A percentile compares a stretch with the other conserved stretches of the same genome.
phyloP scores from a whole-genome alignment of 108 stramenopile genomes.

The Nannochloropsis oceanica region DNA sequence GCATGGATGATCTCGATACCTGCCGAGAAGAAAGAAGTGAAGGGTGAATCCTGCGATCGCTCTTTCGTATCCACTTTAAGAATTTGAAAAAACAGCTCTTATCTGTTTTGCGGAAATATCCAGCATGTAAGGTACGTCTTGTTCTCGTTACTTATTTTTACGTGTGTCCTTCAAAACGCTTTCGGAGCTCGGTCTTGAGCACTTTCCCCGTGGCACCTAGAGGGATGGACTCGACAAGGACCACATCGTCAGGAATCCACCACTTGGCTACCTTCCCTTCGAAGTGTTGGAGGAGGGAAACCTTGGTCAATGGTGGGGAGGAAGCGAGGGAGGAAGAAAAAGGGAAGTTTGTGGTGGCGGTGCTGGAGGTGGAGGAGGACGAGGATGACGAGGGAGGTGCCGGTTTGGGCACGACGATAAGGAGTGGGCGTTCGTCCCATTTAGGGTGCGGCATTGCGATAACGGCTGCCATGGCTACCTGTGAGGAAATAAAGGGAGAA shows the following conservation, averaged over 20 bases:
- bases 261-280: neutral
- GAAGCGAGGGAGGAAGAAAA: too few species aligned
- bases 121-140: too few species aligned
- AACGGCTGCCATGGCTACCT: neutral
- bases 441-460: neutral
- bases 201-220: neutral
- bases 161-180: neutral
- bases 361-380: neutral
- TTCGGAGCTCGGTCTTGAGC: neutral
- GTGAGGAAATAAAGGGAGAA: neutral
- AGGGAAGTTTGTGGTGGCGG: neutral
- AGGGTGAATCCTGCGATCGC: too few species aligned
- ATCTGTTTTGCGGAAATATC: too few species aligned
- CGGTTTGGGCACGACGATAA: neutral
- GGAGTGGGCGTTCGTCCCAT: neutral
- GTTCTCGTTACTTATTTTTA: too few species aligned
- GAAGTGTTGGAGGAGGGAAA: neutral
- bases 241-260: neutral
- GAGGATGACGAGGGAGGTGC: neutral
- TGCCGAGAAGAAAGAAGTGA: too few species aligned
- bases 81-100: too few species aligned
- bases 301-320: neutral
- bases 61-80: too few species aligned
- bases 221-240: neutral
- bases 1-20: too few species aligned